Base-by-base conservation (phyloP, 2,329 filamentous ascomycete genomes). In the Endocalyx cinctus region DNA sequence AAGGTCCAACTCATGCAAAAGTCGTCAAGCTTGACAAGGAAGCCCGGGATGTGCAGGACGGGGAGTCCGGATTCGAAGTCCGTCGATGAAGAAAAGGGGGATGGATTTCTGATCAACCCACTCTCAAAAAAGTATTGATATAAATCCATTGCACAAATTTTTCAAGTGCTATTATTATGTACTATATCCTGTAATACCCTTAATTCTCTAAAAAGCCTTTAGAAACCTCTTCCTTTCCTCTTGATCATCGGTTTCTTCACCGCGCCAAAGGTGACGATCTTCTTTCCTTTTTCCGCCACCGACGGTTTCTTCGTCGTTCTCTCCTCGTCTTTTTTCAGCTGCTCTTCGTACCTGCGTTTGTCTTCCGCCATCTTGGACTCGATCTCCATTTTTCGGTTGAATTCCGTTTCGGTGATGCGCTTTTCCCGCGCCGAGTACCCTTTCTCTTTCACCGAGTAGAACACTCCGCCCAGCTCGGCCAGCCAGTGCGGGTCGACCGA, bases 401-500 rank as follows among this genome's bases (percentile, higher is more conserved):
- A 95, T 58, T 96, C 90, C 12, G 81, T 82, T 64, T 97, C 90
- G 1, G 84, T 90, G 29, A 95, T 78, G 34, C 86, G 77, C 62
- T 88, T 90, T 51, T 95, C 85, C 17, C 86, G 74, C 10, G 82
- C 79, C 11, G 86, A 94, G 57, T 94, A 98, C 2, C 90, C 92
- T 63, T 98, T 98, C 63, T 97, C 90, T 64, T 95, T 96, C 54
- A 98, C 77, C 2, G 84, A 92, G 62, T 97, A 98, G 60, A 98
- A 98, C 0, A 98, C 92, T 2, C 89, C 92, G 20, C 94, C 92
- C 5, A 98, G 70, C 57, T 98, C 92, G 6, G 92, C 92, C 25
- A 98, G 77, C 92, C 92, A 98, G 57, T 94, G 87, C 33, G 92
- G 90, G 58, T 98, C 92, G 2, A 98, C 92, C 1, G 87, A 79